phyloP scores from a whole-genome alignment of 2,329 filamentous ascomycete species.

The Metarhizium anisopliae region DNA sequence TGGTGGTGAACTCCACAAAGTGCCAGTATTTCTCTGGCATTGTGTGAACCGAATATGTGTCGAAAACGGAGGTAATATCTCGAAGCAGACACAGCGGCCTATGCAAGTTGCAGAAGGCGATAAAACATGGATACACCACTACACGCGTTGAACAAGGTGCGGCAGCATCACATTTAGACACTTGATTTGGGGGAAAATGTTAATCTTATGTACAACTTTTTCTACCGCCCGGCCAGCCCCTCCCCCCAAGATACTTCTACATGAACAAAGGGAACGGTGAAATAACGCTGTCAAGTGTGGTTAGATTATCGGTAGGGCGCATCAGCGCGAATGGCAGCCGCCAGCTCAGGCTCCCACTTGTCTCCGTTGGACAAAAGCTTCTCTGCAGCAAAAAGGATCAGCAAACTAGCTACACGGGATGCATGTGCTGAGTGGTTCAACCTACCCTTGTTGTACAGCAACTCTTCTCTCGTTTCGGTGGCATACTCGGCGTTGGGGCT shows the following conservation, averaged over 20 bases:
- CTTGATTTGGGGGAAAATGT: neutral
- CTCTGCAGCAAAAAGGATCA: conserved; percentile 35
- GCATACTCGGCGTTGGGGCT: conserved; percentile 55
- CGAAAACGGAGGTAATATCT: too few relatives aligned
- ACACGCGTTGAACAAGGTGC: too few relatives aligned
- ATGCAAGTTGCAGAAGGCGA: too few relatives aligned
- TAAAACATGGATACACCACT: too few relatives aligned
- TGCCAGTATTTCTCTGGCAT: too few relatives aligned
- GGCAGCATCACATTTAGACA: too few relatives aligned
- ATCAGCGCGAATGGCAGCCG: conserved; percentile 85
- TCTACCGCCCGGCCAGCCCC: neutral
- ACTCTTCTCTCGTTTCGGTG: conserved; percentile 72
- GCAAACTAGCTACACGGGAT: neutral
- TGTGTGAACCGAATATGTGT: too few relatives aligned
- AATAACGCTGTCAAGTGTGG: neutral
- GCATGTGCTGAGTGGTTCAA: conserved; percentile 1
- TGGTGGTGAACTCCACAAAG: too few relatives aligned
- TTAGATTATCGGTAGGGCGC: conserved; percentile 69
- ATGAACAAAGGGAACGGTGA: conserved; percentile 5
- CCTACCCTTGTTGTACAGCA: conserved; percentile 86
- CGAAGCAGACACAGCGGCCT: too few relatives aligned
- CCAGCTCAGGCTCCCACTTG: conserved; percentile 97
- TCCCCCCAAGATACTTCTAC: neutral
- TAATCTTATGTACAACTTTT: conserved; percentile 9
- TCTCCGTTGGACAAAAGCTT: conserved; percentile 84